phyloP scores from a whole-genome alignment of 306 rosid species.

The Quercus robur region DNA sequence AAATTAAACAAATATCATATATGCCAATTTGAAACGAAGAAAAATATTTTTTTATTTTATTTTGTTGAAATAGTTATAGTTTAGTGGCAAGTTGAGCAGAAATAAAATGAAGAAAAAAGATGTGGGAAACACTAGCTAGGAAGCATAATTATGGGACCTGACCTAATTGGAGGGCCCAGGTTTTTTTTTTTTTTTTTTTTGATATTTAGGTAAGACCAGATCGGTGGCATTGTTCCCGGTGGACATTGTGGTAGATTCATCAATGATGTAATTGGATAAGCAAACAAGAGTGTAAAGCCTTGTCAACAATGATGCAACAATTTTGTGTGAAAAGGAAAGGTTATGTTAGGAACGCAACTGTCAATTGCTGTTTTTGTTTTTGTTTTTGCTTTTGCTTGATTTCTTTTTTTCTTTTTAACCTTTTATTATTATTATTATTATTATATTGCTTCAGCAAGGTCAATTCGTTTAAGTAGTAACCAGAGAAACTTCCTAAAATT shows the following conservation, averaged over 20 bases:
- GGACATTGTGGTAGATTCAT: not conserved
- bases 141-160: not conserved
- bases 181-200: not conserved
- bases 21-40: too few relatives aligned
- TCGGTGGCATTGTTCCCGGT: not conserved
- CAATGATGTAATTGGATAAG: not conserved
- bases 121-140: not conserved
- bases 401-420: not conserved
- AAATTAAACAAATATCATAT: too few relatives aligned
- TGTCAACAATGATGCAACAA: slow-evolving; percentile 16
- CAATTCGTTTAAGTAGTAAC: not conserved
- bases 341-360: not conserved
- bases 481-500: too few relatives aligned
- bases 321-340: not conserved
- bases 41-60: not conserved
- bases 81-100: not conserved
- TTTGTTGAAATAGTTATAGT: not conserved
- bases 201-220: not conserved
- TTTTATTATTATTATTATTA: not conserved
- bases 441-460: not conserved
- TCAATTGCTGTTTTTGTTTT: not conserved
- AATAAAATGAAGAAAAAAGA: not conserved
- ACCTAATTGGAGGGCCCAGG: slow-evolving; percentile 17
- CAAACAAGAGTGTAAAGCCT: not conserved
- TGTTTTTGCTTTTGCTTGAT: not conserved